These are phyloP conservation scores for Syzygium grande DNA, from an alignment of 345 rosid species.

Conservation along the genomic window DNA sequence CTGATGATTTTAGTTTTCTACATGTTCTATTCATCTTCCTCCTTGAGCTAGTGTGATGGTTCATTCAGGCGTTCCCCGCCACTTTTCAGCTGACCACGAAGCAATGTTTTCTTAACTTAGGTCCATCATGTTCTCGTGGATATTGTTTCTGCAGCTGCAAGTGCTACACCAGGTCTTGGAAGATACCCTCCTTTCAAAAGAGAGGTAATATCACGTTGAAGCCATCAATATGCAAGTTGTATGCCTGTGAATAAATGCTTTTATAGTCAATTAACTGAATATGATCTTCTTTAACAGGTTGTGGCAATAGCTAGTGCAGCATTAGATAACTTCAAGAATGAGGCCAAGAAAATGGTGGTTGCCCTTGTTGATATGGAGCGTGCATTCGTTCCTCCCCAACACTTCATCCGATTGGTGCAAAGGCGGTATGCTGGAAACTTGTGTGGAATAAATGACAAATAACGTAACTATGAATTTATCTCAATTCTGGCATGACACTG, in stretches of 20 bases:
- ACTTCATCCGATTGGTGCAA: constrained; percentile 95
- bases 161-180: constrained; percentile 96
- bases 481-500: not conserved
- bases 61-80: not conserved
- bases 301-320: constrained; percentile 88
- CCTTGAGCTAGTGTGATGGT: not conserved
- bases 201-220: constrained; percentile 44
- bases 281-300: constrained; percentile 39
- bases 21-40: not conserved
- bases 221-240: not conserved
- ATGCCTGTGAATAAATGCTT: not conserved
- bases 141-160: constrained; percentile 82
- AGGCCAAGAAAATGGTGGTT: constrained; percentile 93
- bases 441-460: not conserved
- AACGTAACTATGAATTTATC: not conserved
- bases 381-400: constrained; percentile 99
- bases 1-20: not conserved
- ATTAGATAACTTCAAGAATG: constrained; percentile 85
- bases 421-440: constrained; percentile 52
- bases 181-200: constrained; percentile 97
- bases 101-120: constrained; percentile 23
- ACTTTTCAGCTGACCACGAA: not conserved
- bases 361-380: constrained; percentile 99
- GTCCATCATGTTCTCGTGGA: constrained; percentile 92
- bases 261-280: not conserved